These are phyloP conservation scores for Chaetomiaceae sp. DNA, from an alignment of 2,329 filamentous ascomycete species.

Conservation along the genomic window DNA sequence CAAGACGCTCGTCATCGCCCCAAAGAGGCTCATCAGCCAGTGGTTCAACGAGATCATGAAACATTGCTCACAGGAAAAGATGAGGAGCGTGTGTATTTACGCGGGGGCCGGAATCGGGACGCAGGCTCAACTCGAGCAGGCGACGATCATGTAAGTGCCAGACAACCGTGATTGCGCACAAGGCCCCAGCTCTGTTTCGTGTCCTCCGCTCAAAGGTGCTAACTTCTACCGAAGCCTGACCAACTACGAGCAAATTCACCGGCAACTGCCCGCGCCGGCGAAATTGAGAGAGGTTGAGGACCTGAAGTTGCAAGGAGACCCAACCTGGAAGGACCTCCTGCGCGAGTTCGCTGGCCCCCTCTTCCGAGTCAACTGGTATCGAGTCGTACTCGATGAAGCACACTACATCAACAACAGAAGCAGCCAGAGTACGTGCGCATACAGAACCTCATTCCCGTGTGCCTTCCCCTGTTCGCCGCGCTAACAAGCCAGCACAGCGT, in stretches of 20 bases:
- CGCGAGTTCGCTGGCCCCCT: neutral
- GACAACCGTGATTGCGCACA: neutral
- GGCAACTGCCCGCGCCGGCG: neutral
- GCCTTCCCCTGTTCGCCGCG: too few species aligned
- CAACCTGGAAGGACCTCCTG: neutral
- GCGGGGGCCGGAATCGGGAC: neutral
- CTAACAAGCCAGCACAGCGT: neutral
- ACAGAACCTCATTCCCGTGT: too few species aligned
- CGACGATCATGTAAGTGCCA: slow-evolving; percentile 12
- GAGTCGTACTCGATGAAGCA: slow-evolving; percentile 19
- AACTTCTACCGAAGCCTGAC: slow-evolving; percentile 5
- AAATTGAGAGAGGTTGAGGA: neutral
- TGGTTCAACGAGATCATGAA: slow-evolving; percentile 36
- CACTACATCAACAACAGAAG: slow-evolving; percentile 17
- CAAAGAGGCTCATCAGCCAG: slow-evolving; percentile 34
- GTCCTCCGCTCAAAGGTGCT: neutral
- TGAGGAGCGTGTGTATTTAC: neutral
- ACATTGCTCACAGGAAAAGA: slow-evolving; percentile 22
- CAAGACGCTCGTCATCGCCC: slow-evolving; percentile 38
- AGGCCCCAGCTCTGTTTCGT: neutral
- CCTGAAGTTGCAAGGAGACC: neutral
- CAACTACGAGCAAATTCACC: slow-evolving; percentile 15
- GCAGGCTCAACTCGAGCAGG: neutral
- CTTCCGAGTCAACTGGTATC: slow-evolving; percentile 13
- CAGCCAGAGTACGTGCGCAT: slow-evolving; percentile 5